Evolutionary conservation across 345 rosid species (phyloP).

Genomic region (Rhodamnia rubescens): DNA sequence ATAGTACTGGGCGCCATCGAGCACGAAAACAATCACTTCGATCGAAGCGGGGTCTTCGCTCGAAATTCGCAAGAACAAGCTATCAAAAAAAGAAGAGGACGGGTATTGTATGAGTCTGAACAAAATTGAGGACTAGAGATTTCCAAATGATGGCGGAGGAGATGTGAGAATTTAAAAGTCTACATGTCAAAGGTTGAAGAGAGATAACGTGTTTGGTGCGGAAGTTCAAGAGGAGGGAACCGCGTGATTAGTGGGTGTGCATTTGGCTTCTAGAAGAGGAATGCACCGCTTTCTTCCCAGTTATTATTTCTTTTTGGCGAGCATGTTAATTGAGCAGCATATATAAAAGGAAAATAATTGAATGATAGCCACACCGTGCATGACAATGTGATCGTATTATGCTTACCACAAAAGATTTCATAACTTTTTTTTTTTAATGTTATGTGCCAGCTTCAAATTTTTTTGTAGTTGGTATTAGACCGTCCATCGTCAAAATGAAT

Average conservation of each 20-base stretch:
- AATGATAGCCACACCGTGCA: too few relatives aligned
- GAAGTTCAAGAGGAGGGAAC: not conserved
- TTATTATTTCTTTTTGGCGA: not conserved
- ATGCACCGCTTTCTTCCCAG: not conserved
- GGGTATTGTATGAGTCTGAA: not conserved
- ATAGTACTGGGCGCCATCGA: conserved; percentile 12
- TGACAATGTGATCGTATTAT: too few relatives aligned
- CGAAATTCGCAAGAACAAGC: not conserved
- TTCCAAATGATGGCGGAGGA: not conserved
- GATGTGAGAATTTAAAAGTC: not conserved
- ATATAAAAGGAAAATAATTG: not conserved
- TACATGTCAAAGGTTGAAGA: not conserved
- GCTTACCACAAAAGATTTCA: too few relatives aligned
- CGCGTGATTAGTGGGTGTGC: not conserved
- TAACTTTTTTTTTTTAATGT: too few relatives aligned
- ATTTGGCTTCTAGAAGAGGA: not conserved
- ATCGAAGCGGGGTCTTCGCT: not conserved
- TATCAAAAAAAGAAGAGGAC: not conserved
- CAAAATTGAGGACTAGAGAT: not conserved
- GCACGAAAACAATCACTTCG: not conserved
- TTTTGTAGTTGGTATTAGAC: too few relatives aligned
- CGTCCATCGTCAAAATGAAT: too few relatives aligned
- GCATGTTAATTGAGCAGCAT: not conserved
- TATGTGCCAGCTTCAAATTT: too few relatives aligned
- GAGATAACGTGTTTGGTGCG: not conserved